Percentiles rank a stretch among this genome's conserved stretches.
Evolutionary conservation across 306 rosid genomes (phyloP).

Genomic region (Datisca glomerata): DNA sequence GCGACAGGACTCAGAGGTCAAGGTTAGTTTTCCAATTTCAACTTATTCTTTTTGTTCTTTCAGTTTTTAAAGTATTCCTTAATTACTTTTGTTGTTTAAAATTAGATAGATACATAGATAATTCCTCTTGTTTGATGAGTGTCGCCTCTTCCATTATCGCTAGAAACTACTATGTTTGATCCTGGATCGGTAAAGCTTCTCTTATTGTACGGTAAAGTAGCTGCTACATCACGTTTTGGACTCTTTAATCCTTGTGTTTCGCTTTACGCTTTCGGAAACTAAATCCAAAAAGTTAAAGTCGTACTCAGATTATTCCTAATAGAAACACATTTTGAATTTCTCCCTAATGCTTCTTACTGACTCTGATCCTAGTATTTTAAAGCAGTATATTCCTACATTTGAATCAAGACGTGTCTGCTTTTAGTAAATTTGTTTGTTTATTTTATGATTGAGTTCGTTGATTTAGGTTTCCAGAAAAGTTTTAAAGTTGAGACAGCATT

Average conservation of each 20-base stretch:
- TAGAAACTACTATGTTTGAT: neutral
- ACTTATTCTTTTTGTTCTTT: neutral
- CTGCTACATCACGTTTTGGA: neutral
- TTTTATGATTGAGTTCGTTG: neutral
- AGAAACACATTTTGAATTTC: neutral
- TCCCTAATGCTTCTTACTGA: neutral
- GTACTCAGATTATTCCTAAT: neutral
- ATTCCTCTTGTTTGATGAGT: neutral
- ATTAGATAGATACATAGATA: neutral
- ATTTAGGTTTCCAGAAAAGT: neutral
- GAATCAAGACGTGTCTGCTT: too few species aligned
- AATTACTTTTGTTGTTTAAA: neutral
- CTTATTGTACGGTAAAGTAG: neutral
- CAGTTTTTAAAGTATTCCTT: neutral
- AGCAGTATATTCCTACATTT: too few species aligned
- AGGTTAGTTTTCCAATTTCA: conserved; percentile 14
- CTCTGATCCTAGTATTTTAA: neutral
- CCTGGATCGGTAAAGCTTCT: neutral
- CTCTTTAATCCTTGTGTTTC: neutral
- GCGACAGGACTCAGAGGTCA: conserved; percentile 40
- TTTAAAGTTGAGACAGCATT: too few species aligned
- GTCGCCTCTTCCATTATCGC: conserved; percentile 1
- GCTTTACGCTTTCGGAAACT: conserved; percentile 11
- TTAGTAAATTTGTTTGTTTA: too few species aligned
- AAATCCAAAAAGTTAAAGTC: neutral